These are phyloP conservation scores for Ophiosphaerella narmari DNA, from an alignment of 2,329 filamentous ascomycete genomes.

Conservation along the genomic window DNA sequence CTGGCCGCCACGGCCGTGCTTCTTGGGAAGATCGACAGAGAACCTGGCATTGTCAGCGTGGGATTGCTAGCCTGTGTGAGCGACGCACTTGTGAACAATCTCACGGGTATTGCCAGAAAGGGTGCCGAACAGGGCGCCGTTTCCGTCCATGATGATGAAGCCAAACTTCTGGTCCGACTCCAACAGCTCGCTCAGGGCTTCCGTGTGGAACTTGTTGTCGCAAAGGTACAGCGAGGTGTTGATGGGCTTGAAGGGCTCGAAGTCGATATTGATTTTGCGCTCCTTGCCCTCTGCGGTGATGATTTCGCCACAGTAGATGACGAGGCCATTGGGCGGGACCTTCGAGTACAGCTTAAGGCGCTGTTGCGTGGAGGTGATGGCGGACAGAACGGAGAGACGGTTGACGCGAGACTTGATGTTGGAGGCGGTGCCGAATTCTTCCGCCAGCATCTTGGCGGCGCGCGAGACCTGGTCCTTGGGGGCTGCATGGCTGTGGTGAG, in stretches of 20 bases:
- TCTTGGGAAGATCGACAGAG: slow-evolving; percentile 97
- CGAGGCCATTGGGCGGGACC: slow-evolving; percentile 94
- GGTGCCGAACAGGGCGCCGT: slow-evolving; percentile 95
- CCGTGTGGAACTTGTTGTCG: slow-evolving; percentile 99
- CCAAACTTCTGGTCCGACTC: slow-evolving; percentile 99
- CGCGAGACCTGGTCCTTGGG: slow-evolving; percentile 98
- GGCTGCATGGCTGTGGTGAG: slow-evolving; percentile 58
- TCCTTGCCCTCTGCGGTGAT: slow-evolving; percentile 98
- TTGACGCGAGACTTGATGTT: slow-evolving; percentile 99
- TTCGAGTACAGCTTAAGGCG: slow-evolving; percentile 99
- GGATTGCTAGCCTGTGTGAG: neutral
- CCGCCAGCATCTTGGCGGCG: slow-evolving; percentile 98
- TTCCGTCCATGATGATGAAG: slow-evolving; percentile 99
- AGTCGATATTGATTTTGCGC: slow-evolving; percentile 99
- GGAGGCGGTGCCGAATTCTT: slow-evolving; percentile 99
- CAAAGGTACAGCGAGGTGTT: slow-evolving; percentile 99
- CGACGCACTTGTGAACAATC: slow-evolving; percentile 77
- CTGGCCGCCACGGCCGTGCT: slow-evolving; percentile 99
- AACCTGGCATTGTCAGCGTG: slow-evolving; percentile 54
- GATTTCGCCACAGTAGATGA: slow-evolving; percentile 99
- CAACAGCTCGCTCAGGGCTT: slow-evolving; percentile 92
- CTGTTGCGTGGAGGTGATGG: slow-evolving; percentile 98
- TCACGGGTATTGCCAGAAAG: slow-evolving; percentile 97
- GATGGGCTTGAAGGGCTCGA: slow-evolving; percentile 99
- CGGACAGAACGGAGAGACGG: slow-evolving; percentile 93